phyloP scores from a whole-genome alignment of 2,329 filamentous ascomycete genomes.

The Parastagonospora nodorum region DNA sequence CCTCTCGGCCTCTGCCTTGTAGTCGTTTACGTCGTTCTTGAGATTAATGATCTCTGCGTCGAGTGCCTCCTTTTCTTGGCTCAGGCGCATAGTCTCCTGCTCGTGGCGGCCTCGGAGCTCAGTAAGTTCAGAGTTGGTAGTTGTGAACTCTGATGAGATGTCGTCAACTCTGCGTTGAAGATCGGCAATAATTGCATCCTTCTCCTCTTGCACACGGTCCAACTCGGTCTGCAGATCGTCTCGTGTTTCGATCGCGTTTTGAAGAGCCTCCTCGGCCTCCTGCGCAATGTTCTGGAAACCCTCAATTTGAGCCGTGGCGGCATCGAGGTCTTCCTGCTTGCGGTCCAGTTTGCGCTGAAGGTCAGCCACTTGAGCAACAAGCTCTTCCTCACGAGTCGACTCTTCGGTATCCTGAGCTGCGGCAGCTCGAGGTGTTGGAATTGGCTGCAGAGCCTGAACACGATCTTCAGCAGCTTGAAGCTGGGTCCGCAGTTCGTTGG shows the following conservation, averaged over 20 bases:
- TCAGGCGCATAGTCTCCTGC: conserved; percentile 70
- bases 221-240: conserved; percentile 77
- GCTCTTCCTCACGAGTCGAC: conserved; percentile 73
- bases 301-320: conserved; percentile 78
- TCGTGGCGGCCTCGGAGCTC: conserved; percentile 79
- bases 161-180: conserved; percentile 84
- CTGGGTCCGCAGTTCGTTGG: conserved; percentile 88
- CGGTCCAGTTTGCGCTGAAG: conserved; percentile 87
- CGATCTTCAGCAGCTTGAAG: conserved; percentile 89
- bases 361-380: conserved; percentile 82
- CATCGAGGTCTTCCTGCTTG: conserved; percentile 78
- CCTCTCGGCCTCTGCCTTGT: conserved; percentile 78
- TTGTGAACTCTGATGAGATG: conserved; percentile 78
- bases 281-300: conserved; percentile 90
- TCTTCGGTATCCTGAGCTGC: conserved; percentile 55
- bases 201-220: conserved; percentile 74
- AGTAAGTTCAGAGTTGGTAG: conserved; percentile 81
- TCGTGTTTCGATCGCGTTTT: conserved; percentile 77
- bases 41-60: conserved; percentile 80
- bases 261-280: conserved; percentile 82
- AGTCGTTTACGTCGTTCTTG: conserved; percentile 81
- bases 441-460: conserved; percentile 78
- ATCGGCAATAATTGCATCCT: conserved; percentile 78
- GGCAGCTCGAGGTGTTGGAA: conserved; percentile 68
- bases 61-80: conserved; percentile 80